Evolutionary conservation across 148 eudicot species (phyloP), one percentile per base, ranked within the genome.

Genomic region (Chenopodium suecicum): DNA sequence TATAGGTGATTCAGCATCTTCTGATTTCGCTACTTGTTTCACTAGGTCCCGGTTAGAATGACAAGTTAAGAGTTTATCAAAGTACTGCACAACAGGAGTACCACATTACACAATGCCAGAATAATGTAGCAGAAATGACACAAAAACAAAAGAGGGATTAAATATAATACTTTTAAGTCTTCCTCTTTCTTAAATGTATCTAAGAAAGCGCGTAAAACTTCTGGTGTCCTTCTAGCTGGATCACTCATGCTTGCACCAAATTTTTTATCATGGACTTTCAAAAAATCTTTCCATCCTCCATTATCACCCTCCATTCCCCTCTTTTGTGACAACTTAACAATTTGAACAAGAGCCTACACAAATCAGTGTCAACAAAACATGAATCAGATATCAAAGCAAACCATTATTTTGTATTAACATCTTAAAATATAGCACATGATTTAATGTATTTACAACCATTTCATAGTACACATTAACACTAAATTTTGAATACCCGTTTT

Each of bases 241-340:
- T 97, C 99, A 78, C 98, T 92, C 91, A 91, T 60, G 76, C 91
- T 89, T 79, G 91, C 80, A 52, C 99, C 99, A 78, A 89, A 70
- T 81, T 88, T 85, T 85, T 78, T 91, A 82, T 94, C 98, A 78
- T 89, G 82, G 76, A 72, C 82, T 72, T 80, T 80, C 67, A 97
- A 79, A 76, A 97, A 97, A 16, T 94, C 91, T 87, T 97, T 94
- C 99, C 99, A 97, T 44, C 73, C 85, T 62, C 99, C 99, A 60
- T 88, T 87, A 14, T 88, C 93, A 75, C 99, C 99, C 63, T 74
- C 54, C 97, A 92, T 91, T 71, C 88, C 92, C 67, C 75, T 74
- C 83, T 90, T 92, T 78, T 94, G 99, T 29, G 90, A 87, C 87
- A 89, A 47, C 85, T 92, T 97, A 62, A 94, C 98, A 62, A 91